Conservation (phyloP, 2,329 filamentous ascomycete species). For the Graphilbum fragrans region DNA sequence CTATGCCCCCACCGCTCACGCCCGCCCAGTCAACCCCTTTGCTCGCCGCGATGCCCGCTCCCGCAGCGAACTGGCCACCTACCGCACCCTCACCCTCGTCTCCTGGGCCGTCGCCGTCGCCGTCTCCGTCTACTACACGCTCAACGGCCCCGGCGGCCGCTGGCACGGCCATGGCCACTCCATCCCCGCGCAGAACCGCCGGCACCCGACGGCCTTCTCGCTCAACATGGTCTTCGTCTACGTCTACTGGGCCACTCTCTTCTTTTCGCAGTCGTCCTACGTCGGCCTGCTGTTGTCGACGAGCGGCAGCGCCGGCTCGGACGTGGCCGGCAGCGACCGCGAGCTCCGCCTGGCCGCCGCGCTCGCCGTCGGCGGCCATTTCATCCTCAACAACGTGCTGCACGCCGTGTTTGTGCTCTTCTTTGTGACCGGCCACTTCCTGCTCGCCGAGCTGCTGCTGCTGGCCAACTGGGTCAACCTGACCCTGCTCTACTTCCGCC, state of each 20-base stretch:
- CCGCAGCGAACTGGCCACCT: conserved; percentile 48
- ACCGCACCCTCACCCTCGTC: conserved; percentile 63
- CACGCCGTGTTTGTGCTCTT: conserved; percentile 74
- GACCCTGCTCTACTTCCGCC: conserved; percentile 65
- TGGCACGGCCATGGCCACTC: conserved; percentile 36
- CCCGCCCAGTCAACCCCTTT: conserved; percentile 59
- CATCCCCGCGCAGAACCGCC: conserved; percentile 65
- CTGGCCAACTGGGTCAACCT: conserved; percentile 77
- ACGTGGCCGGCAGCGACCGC: conserved; percentile 36
- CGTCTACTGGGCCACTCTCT: conserved; percentile 59
- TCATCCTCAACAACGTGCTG: conserved; percentile 75
- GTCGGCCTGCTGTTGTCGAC: background rate
- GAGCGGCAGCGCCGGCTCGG: conserved; percentile 26
- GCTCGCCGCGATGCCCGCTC: conserved; percentile 55
- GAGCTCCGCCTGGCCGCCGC: conserved; percentile 47
- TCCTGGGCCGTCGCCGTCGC: conserved; percentile 66
- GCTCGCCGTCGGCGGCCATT: conserved; percentile 69
- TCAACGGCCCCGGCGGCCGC: conserved; percentile 52
- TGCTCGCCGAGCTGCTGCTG: conserved; percentile 63
- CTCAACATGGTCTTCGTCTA: conserved; percentile 52
- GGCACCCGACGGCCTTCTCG: conserved; percentile 59
- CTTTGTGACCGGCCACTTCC: conserved; percentile 66
- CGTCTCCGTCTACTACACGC: conserved; percentile 62
- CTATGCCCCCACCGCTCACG: background rate
- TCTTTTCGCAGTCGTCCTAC: conserved; percentile 1